A percentile compares a stretch with the other conserved stretches of the same genome.
Evolutionary conservation across 805 yeast species (phyloP).

Genomic region (Suhomyces sp.): DNA sequence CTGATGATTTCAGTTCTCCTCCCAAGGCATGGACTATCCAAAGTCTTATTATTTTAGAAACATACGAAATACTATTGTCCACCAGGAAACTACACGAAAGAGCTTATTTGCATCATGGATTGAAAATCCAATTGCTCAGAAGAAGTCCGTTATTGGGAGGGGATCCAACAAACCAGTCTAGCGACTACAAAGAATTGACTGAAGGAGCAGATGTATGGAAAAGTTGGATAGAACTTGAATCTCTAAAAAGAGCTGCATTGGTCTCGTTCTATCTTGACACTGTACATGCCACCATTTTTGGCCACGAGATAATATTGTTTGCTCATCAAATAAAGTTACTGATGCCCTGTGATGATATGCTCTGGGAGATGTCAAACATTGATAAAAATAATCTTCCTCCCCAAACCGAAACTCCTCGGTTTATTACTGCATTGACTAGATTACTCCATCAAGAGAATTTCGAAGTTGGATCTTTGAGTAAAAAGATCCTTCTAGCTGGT

Average conservation of each 20-base stretch:
- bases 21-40: constrained; percentile 5
- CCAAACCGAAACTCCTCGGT: constrained; percentile 4
- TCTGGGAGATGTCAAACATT: constrained; percentile 7
- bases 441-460: constrained; percentile 3
- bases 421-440: constrained; percentile 3
- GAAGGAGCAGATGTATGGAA: constrained; percentile 8
- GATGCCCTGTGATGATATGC: constrained; percentile 7
- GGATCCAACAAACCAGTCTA: constrained; percentile 3
- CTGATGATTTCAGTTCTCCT: constrained; percentile 5
- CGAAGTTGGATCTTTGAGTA: constrained; percentile 5
- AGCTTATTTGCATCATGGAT: constrained; percentile 8
- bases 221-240: constrained; percentile 9
- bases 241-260: constrained; percentile 7
- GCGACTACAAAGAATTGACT: constrained; percentile 4
- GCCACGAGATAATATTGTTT: constrained; percentile 6
- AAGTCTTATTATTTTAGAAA: constrained; percentile 2
- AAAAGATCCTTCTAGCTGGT: constrained; percentile 5
- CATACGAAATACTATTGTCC: constrained; percentile 4
- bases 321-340: constrained; percentile 8
- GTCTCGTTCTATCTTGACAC: constrained; percentile 9
- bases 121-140: constrained; percentile 6
- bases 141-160: constrained; percentile 7
- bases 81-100: constrained; percentile 4
- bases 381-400: constrained; percentile 7
- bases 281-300: constrained; percentile 8